Base-by-base conservation (phyloP, 2,329 filamentous ascomycete species). In the Triangularia verruculosa region DNA sequence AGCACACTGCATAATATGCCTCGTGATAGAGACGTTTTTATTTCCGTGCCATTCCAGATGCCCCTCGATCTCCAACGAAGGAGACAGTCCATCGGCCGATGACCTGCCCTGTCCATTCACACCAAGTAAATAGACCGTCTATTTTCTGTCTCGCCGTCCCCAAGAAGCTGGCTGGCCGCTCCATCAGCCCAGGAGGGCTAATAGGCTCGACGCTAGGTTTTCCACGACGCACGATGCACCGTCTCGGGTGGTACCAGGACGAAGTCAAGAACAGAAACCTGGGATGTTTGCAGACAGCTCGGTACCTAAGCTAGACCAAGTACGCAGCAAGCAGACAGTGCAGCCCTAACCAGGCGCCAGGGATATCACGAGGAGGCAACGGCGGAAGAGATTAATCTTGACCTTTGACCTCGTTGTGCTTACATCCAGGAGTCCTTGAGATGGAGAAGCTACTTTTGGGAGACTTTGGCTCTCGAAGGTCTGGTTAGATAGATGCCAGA, bases 201-300 rank as follows among this genome's bases (percentile, higher is more conserved):
- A 54, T 54, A 54, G 51, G 25, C 51, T 54, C 51, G n/a, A 54
- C 51, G 51, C 51, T 54, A 54, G 22, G 15, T 27, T n/a, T 54
- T 25, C 51, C 51, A 28, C 51, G 15, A 54, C 47, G 20, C 47
- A 25, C 47, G 24, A 53, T 53, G 24, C 47, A 20, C 47, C 47
- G 47, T 53, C 47, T 53, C 47, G 47, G 47, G 34, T 53, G 5
- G 47, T 25, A 53, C 47, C 47, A 53, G 27, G 51, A 54, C 22
- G 51, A 54, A 25, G 51, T 27, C 25, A 5, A 25, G 25, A 24
- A 27, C 51, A 28, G 51, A 54, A 28, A 47, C 25, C 22, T 24
- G 51, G 51, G 51, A 54, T 28, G 51, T 54, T 54, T 54, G 51
- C 51, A 28, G 39, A 47, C n/a, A 47, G 39, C 1, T 17, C 7